These are phyloP conservation scores for Silene vulgaris DNA, from an alignment of 179 eudicot genomes.

Conservation along the genomic window DNA sequence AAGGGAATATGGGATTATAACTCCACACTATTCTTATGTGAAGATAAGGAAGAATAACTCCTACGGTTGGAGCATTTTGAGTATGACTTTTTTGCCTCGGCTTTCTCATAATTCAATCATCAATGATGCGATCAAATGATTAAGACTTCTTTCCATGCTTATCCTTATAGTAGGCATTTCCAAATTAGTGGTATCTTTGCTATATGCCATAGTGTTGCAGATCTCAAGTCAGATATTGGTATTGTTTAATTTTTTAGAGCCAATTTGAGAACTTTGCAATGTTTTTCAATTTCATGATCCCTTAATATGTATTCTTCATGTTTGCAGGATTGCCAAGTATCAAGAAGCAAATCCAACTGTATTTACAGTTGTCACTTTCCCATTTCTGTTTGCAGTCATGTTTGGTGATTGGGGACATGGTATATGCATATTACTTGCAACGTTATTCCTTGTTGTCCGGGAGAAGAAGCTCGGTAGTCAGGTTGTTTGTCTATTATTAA, in stretches of 20 bases:
- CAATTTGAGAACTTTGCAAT: background rate
- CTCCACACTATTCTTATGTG: background rate
- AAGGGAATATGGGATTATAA: background rate
- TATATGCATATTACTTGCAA: conserved; percentile 77
- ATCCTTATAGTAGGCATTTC: background rate
- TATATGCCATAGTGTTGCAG: conserved; percentile 1
- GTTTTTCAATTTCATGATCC: background rate
- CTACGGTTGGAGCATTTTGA: background rate
- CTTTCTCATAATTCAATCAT: background rate
- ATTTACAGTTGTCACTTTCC: conserved; percentile 78
- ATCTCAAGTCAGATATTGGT: background rate
- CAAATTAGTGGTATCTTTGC: background rate
- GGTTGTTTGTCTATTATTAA: conserved; percentile 35
- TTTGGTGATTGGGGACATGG: conserved; percentile 99
- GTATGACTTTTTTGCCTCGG: background rate
- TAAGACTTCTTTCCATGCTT: background rate
- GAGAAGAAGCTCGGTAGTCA: conserved; percentile 80
- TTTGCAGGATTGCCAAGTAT: conserved; percentile 83
- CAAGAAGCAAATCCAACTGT: conserved; percentile 98
- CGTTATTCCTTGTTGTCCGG: conserved; percentile 68
- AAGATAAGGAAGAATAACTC: background rate
- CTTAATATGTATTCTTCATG: conserved; percentile 22
- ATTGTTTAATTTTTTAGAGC: background rate
- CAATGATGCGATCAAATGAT: background rate
- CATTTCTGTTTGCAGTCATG: conserved; percentile 98